Conservation (phyloP, 2,329 filamentous ascomycete species). For the Alternaria infectoria region DNA sequence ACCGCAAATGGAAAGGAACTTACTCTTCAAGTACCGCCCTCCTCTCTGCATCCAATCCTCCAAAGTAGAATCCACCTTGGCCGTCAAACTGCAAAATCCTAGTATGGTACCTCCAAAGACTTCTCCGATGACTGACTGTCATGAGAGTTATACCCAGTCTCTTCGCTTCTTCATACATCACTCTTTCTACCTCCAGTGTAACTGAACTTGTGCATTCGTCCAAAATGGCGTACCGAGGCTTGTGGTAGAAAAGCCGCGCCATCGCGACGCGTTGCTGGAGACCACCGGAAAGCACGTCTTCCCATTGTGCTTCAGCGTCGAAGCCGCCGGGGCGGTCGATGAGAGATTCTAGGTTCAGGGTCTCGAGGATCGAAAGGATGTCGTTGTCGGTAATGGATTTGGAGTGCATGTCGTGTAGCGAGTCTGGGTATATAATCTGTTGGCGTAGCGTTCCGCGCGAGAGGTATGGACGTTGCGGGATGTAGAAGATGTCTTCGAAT, state of each 20-base stretch:
- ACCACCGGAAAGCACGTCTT: conserved; percentile 88
- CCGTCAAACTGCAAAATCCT: conserved; percentile 97
- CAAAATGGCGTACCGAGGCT: conserved; percentile 89
- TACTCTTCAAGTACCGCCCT: conserved; percentile 85
- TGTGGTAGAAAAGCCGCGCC: conserved; percentile 93
- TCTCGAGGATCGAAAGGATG: conserved; percentile 75
- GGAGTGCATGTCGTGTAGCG: conserved; percentile 81
- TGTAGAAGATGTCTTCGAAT: conserved; percentile 95
- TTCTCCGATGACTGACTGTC: conserved; percentile 91
- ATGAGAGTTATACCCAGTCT: conserved; percentile 89
- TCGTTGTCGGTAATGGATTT: conserved; percentile 84
- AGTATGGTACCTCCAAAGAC: conserved; percentile 95
- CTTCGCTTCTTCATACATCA: conserved; percentile 98
- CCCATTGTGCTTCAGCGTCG: conserved; percentile 96
- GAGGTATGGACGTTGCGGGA: conserved; percentile 93
- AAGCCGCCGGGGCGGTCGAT: conserved; percentile 81
- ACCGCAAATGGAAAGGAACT: conserved; percentile 31
- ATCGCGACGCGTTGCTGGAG: conserved; percentile 96
- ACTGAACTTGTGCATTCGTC: conserved; percentile 96
- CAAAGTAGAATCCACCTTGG: conserved; percentile 90
- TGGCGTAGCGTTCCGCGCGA: conserved; percentile 91
- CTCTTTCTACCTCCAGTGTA: conserved; percentile 91
- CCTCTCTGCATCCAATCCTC: conserved; percentile 83
- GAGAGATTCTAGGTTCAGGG: conserved; percentile 82
- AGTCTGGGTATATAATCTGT: conserved; percentile 96